Conservation (phyloP, 441 rosid genomes). For the Monsonia emarginata region DNA sequence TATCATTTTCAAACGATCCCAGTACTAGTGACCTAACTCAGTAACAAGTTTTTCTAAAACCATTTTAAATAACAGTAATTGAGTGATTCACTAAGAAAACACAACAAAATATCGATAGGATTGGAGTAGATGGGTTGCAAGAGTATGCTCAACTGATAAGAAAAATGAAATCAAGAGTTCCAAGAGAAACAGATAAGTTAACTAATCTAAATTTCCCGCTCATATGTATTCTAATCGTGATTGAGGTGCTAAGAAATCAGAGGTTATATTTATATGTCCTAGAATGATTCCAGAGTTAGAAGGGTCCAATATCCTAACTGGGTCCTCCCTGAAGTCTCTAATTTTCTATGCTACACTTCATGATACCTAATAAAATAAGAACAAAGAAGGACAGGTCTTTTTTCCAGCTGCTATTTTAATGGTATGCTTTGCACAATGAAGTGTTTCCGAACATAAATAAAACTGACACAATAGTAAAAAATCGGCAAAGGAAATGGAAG, state of each 20-base stretch:
- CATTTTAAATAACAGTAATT: neutral
- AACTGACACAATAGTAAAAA: neutral
- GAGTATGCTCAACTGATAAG: neutral
- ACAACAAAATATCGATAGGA: neutral
- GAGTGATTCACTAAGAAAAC: neutral
- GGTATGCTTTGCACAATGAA: neutral
- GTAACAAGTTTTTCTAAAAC: neutral
- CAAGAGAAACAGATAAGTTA: neutral
- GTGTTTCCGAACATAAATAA: neutral
- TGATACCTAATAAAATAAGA: neutral
- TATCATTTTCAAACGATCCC: neutral
- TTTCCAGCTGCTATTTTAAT: too few relatives aligned
- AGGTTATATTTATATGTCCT: neutral
- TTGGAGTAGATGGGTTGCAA: neutral
- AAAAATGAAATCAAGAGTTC: neutral
- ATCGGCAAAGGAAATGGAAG: neutral
- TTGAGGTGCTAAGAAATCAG: neutral
- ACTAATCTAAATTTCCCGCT: neutral
- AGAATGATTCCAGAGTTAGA: neutral
- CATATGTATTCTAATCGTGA: neutral
- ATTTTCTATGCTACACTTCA: neutral
- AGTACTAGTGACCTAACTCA: neutral
- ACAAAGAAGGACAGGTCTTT: too few relatives aligned
- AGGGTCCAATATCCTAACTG: neutral
- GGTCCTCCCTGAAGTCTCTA: neutral